phyloP scores from a whole-genome alignment of 441 rosid genomes.

The Dalechampia spathulata region DNA sequence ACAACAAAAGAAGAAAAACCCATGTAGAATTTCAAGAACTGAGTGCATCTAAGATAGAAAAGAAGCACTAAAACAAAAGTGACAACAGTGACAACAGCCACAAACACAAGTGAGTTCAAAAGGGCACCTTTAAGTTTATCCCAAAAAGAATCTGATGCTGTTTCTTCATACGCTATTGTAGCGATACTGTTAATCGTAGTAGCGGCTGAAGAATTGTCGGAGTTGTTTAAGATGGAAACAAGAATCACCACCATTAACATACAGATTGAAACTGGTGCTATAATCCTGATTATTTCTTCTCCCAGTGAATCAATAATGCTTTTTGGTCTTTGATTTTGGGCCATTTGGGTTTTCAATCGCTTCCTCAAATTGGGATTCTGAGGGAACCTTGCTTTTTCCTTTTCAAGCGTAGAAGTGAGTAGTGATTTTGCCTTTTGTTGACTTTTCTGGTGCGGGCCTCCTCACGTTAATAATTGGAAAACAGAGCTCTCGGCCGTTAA shows the following conservation, averaged over 20 bases:
- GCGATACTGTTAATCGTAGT: constrained; percentile 47
- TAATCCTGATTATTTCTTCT: constrained; percentile 76
- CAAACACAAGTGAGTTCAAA: constrained; percentile 72
- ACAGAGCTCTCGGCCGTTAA: background rate
- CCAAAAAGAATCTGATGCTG: constrained; percentile 71
- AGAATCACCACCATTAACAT: constrained; percentile 78
- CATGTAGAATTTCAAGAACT: constrained; percentile 69
- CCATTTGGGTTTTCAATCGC: constrained; percentile 35
- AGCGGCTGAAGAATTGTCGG: constrained; percentile 42
- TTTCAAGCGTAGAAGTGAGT: too few species aligned
- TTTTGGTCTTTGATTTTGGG: constrained; percentile 47
- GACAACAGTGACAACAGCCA: constrained; percentile 56
- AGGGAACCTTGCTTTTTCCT: constrained; percentile 5
- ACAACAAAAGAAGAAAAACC: constrained; percentile 84
- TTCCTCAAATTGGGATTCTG: constrained; percentile 20
- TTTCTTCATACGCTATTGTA: constrained; percentile 68
- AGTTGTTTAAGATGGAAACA: constrained; percentile 43
- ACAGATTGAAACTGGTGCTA: constrained; percentile 82
- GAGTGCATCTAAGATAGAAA: constrained; percentile 76
- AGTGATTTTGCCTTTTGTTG: background rate
- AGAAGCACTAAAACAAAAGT: constrained; percentile 80
- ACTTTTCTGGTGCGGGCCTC: constrained; percentile 1
- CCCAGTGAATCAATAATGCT: constrained; percentile 57
- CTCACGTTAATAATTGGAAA: background rate
- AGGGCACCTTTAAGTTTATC: constrained; percentile 75